These are phyloP conservation scores for Trichoderma sp. DNA, from an alignment of 2,329 filamentous ascomycete genomes.

Conservation along the genomic window DNA sequence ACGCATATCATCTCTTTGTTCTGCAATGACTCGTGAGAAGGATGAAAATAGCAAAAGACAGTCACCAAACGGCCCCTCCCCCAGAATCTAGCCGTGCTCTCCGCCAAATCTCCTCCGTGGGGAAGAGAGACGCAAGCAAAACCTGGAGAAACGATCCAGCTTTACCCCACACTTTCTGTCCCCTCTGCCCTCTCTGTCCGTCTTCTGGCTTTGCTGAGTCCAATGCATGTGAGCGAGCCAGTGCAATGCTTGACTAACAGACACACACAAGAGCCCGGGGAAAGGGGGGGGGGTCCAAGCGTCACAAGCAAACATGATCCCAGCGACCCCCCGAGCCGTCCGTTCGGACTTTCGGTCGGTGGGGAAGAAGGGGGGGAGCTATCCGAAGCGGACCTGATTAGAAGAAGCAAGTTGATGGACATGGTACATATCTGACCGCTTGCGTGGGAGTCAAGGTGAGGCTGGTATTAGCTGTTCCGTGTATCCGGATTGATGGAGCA, in stretches of 20 bases:
- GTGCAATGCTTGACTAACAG: too few relatives aligned
- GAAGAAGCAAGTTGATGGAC: too few relatives aligned
- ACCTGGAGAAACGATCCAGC: slow-evolving; percentile 5
- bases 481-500: neutral
- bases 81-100: neutral
- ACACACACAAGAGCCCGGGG: neutral
- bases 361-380: too few relatives aligned
- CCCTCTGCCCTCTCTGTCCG: neutral
- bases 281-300: neutral
- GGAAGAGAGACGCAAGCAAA: slow-evolving; percentile 5
- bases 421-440: neutral
- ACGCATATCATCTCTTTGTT: too few relatives aligned
- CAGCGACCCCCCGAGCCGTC: neutral
- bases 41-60: too few relatives aligned
- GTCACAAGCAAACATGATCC: neutral
- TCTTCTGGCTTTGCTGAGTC: too few relatives aligned
- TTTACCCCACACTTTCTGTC: slow-evolving; percentile 23
- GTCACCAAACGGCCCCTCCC: too few relatives aligned
- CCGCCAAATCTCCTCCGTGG: slow-evolving; percentile 24
- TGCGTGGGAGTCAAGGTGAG: too few relatives aligned
- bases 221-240: neutral
- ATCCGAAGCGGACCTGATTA: neutral
- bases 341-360: too few relatives aligned
- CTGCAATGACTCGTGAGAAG: too few relatives aligned
- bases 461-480: too few relatives aligned